Conservation (phyloP, 2,329 filamentous ascomycete species). For the Pestalotiopsis sp. region DNA sequence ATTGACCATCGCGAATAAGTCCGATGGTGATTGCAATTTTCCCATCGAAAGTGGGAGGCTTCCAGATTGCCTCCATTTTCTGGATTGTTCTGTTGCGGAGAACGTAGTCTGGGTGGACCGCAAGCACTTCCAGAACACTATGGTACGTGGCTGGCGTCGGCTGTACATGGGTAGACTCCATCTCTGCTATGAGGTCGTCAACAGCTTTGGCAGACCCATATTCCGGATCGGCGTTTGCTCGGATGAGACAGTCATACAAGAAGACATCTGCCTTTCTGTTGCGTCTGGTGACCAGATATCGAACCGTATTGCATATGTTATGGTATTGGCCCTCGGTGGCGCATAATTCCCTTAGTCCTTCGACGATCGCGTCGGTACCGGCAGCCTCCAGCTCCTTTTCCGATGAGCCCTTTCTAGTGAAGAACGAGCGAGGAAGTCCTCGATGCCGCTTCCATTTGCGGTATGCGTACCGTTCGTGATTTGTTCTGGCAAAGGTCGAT, state of each 20-base stretch:
- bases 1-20: conserved; percentile 77
- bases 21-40: conserved; percentile 72
- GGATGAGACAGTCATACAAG: conserved; percentile 76
- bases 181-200: conserved; percentile 68
- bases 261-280: conserved; percentile 56
- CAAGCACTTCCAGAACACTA: conserved; percentile 70
- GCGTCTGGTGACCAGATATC: conserved; percentile 60
- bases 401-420: conserved; percentile 21
- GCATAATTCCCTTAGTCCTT: conserved; percentile 45
- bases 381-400: conserved; percentile 27
- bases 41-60: conserved; percentile 61
- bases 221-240: conserved; percentile 65
- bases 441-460: conserved; percentile 21
- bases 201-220: conserved; percentile 70
- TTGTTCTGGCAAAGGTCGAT: not conserved
- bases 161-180: conserved; percentile 63
- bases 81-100: conserved; percentile 71
- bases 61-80: conserved; percentile 76
- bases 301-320: conserved; percentile 49
- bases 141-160: conserved; percentile 71
- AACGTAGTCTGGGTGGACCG: conserved; percentile 84
- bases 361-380: conserved; percentile 44
- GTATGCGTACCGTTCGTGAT: not conserved
- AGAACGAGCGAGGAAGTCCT: conserved; percentile 26
- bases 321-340: conserved; percentile 38